phyloP scores from a whole-genome alignment of 805 yeast species.

The Cyberlindnera mrakii region DNA sequence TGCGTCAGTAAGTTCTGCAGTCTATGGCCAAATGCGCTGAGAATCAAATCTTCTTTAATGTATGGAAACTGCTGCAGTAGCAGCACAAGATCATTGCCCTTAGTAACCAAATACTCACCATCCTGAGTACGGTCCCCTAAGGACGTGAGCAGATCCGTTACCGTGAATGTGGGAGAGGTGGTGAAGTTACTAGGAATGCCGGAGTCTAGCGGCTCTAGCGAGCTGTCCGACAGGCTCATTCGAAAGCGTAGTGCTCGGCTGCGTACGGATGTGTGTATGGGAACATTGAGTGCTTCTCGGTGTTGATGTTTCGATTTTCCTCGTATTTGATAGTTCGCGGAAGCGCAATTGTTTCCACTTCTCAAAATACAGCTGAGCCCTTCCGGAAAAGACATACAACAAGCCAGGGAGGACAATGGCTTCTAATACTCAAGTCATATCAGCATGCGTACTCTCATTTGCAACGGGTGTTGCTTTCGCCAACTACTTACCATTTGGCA shows the following conservation, averaged over 20 bases:
- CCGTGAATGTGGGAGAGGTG: conserved; percentile 51
- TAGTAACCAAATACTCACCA: conserved; percentile 44
- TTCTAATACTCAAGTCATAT: conserved; percentile 23
- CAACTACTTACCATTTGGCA: conserved; percentile 9
- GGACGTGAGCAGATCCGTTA: conserved; percentile 56
- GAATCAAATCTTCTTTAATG: conserved; percentile 56
- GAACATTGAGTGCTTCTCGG: too few species aligned
- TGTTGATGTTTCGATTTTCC: too few species aligned
- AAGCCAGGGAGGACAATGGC: conserved; percentile 7
- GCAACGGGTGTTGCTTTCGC: conserved; percentile 31
- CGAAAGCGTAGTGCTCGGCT: too few species aligned
- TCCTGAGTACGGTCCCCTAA: conserved; percentile 47
- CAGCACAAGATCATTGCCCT: conserved; percentile 60
- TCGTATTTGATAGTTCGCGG: too few species aligned
- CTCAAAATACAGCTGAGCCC: too few species aligned
- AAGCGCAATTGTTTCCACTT: too few species aligned
- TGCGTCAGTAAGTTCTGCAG: conserved; percentile 58
- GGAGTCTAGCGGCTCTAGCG: not conserved
- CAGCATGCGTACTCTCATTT: conserved; percentile 33
- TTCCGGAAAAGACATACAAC: not conserved
- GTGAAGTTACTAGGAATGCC: not conserved
- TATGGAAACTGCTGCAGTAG: conserved; percentile 52
- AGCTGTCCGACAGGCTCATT: conserved; percentile 1
- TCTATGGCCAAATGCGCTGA: conserved; percentile 49
- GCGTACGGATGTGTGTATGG: too few species aligned